A percentile compares a stretch with the other conserved stretches of the same genome.
phyloP scores from a whole-genome alignment of 2,329 filamentous ascomycete species.

The Orbilia quercus region DNA sequence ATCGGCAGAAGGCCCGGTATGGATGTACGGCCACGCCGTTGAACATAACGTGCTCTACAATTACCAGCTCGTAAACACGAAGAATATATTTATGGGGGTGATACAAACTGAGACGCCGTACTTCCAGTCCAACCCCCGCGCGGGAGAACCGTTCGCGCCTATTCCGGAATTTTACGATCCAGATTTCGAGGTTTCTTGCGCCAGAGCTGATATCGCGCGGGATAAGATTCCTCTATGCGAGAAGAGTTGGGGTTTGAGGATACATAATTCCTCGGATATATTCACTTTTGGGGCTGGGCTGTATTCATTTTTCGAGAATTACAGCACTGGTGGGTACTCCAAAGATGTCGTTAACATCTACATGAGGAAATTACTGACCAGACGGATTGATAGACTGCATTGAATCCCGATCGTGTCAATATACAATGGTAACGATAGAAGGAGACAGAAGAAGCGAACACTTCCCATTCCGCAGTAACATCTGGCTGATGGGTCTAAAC shows the following conservation, averaged over 20 bases:
- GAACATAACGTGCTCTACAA: conserved; percentile 73
- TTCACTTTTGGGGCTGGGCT: conserved; percentile 62
- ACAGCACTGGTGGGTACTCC: conserved; percentile 28
- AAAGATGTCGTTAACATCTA: too few species aligned
- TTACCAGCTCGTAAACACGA: conserved; percentile 82
- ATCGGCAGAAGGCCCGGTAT: conserved; percentile 66
- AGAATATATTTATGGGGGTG: conserved; percentile 81
- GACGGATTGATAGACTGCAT: conserved; percentile 58
- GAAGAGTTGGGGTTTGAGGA: conserved; percentile 61
- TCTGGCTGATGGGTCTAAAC: conserved; percentile 51
- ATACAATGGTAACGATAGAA: conserved; percentile 51
- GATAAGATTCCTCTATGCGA: conserved; percentile 62
- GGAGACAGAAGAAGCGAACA: conserved; percentile 29
- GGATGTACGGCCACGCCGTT: conserved; percentile 68
- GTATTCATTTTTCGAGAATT: conserved; percentile 63
- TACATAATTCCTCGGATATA: conserved; percentile 58
- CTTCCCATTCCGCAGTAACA: conserved; percentile 36
- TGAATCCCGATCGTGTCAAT: conserved; percentile 53
- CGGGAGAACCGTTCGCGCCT: conserved; percentile 64
- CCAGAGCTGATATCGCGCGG: not conserved
- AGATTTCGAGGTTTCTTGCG: conserved; percentile 57
- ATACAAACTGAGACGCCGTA: conserved; percentile 89
- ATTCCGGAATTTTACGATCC: conserved; percentile 57
- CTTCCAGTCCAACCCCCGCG: conserved; percentile 66
- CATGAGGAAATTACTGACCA: too few species aligned